Base-by-base conservation (phyloP, 192 early-diverging fungal species). In the Linnemannia zychae region DNA sequence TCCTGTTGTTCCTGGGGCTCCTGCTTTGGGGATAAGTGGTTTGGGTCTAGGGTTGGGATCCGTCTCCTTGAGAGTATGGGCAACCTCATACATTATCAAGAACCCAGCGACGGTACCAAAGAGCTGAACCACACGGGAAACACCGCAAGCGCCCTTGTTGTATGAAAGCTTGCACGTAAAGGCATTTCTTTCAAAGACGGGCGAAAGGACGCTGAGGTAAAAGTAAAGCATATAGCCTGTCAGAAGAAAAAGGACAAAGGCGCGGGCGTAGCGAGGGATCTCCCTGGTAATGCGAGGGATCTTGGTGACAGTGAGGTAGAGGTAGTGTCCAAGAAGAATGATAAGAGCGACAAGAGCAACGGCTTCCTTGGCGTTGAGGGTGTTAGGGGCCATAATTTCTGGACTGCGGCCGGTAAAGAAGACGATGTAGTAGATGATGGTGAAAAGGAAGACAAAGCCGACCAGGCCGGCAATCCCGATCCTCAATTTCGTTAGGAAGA, bases 61-160 rank as follows among this genome's bases (percentile, higher is more conserved):
- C 37, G 47, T 33, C 78, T 40, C 15, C 20, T 69, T 60, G 15
- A 74, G 72, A 3, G 78, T 80, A 1, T 74, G 22, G 20, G 49
- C 65, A 20, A 69, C 36, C 9, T 80, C 78, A 16, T 69, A 31
- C 13, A 80, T 6, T 3, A 80, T 50, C 7, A 57, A 28, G 49
- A 73, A 74, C n/a, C 49, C 60, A 60, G 12, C 20, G 12, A 66
- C 22, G 18, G 65, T 28, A 3, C 49, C n/a, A 13, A 72, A 33
- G 37, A 72, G 4, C 16, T 37, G 11, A 3, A 20, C 4, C 3
- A 33, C 28, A 24, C 52, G 63, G 49, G 2, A 1, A 6, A 72
- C 11, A 20, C 18, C 16, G 57, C 77, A 79, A 7, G 20, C 20
- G 48, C 18, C 24, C 17, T 36, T 66, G 17, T 18, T 22, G 1